These are phyloP conservation scores for Gypsophila paniculata DNA, from an alignment of 179 eudicot species.

Conservation along the genomic window DNA sequence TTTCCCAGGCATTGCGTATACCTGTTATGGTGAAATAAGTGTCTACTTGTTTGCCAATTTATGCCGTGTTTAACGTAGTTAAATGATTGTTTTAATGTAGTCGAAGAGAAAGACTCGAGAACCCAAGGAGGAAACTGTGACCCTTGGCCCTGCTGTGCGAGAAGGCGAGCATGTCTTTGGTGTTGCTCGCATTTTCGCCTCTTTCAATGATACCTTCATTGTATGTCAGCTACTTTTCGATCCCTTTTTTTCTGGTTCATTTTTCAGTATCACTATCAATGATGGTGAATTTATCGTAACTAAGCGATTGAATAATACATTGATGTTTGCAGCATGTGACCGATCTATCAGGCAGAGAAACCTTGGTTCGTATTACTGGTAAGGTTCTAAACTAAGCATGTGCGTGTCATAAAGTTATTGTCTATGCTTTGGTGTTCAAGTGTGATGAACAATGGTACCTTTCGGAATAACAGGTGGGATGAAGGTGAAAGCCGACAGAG, in stretches of 20 bases:
- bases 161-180: slow-evolving; percentile 17
- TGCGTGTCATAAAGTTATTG: not conserved
- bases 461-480: slow-evolving; percentile 6
- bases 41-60: too few relatives aligned
- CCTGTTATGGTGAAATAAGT: too few relatives aligned
- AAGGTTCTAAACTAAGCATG: not conserved
- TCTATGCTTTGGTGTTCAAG: not conserved
- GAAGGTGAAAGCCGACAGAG: slow-evolving; percentile 20
- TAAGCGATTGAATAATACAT: too few relatives aligned
- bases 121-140: slow-evolving; percentile 14
- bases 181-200: slow-evolving; percentile 12
- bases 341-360: slow-evolving; percentile 16
- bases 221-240: not conserved
- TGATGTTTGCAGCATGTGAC: slow-evolving; percentile 11
- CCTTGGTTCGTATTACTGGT: slow-evolving; percentile 18
- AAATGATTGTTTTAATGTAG: not conserved
- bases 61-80: not conserved
- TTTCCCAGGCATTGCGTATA: too few relatives aligned
- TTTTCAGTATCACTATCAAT: not conserved
- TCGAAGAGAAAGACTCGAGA: slow-evolving; percentile 17
- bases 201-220: slow-evolving; percentile 18
- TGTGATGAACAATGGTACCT: not conserved
- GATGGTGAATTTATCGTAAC: not conserved
- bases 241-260: too few relatives aligned
- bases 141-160: slow-evolving; percentile 14